phyloP scores from a whole-genome alignment of 352 stramenopile genomes.

The Phytophthora meadii region DNA sequence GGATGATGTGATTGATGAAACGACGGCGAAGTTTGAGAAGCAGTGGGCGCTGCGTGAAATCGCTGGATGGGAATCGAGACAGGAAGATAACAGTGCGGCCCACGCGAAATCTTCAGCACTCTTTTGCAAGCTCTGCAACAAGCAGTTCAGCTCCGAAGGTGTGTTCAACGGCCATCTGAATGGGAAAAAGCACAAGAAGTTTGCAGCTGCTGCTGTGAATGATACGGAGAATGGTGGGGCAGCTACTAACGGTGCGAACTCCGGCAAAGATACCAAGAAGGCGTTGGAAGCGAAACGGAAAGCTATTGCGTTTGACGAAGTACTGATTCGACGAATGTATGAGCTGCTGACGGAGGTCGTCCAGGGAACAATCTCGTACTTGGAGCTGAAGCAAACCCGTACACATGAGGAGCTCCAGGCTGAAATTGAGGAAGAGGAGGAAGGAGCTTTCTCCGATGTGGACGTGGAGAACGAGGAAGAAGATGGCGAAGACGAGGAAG shows the following conservation, averaged over 20 bases:
- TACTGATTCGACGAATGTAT: slow-evolving; percentile 74
- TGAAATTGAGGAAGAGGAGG: slow-evolving; percentile 88
- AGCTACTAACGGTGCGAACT: slow-evolving; percentile 8
- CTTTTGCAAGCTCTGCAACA: slow-evolving; percentile 74
- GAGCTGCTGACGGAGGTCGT: slow-evolving; percentile 86
- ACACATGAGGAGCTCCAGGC: slow-evolving; percentile 89
- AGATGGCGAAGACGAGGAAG: slow-evolving; percentile 91
- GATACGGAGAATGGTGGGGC: slow-evolving; percentile 6
- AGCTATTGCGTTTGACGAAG: slow-evolving; percentile 71
- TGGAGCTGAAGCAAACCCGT: slow-evolving; percentile 89
- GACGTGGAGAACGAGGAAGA: slow-evolving; percentile 72
- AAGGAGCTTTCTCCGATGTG: slow-evolving; percentile 83
- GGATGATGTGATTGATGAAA: slow-evolving; percentile 86
- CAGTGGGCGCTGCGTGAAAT: slow-evolving; percentile 73
- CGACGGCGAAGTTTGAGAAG: slow-evolving; percentile 85
- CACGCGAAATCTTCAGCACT: slow-evolving; percentile 28
- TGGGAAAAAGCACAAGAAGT: slow-evolving; percentile 86
- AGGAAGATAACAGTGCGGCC: slow-evolving; percentile 4
- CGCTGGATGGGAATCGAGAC: slow-evolving; percentile 55
- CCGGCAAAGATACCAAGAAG: slow-evolving; percentile 15
- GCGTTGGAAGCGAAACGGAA: slow-evolving; percentile 44
- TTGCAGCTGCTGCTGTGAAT: slow-evolving; percentile 38
- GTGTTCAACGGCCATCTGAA: slow-evolving; percentile 78
- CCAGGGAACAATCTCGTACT: slow-evolving; percentile 83
- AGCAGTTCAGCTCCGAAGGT: slow-evolving; percentile 76